These are phyloP conservation scores for Neurospora terricola DNA, from an alignment of 495 filamentous ascomycete genomes.

Conservation along the genomic window DNA sequence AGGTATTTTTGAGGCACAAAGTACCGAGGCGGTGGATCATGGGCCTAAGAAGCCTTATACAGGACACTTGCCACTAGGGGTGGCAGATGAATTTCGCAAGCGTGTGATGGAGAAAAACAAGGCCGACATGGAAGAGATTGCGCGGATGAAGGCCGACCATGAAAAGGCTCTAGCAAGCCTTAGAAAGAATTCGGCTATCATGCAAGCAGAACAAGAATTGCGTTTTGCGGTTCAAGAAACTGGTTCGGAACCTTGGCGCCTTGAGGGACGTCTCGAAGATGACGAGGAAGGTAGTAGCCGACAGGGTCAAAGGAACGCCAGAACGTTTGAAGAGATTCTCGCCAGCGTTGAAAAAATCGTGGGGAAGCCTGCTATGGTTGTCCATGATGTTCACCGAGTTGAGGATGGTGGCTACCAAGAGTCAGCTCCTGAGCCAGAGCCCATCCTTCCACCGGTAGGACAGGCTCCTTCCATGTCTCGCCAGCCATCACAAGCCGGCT, in stretches of 20 bases:
- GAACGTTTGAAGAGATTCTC: slow-evolving; percentile 51
- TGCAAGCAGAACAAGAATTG: slow-evolving; percentile 53
- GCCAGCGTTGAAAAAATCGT: slow-evolving; percentile 46
- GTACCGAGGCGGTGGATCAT: slow-evolving; percentile 48
- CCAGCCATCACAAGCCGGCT: slow-evolving; percentile 37
- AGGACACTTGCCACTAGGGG: slow-evolving; percentile 52
- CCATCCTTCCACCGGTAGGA: slow-evolving; percentile 1
- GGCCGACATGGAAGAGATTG: slow-evolving; percentile 65
- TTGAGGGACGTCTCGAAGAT: slow-evolving; percentile 52
- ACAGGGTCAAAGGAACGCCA: slow-evolving; percentile 36
- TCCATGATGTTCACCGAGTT: slow-evolving; percentile 55
- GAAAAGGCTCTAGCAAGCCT: slow-evolving; percentile 63
- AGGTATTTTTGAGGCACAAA: slow-evolving; percentile 54
- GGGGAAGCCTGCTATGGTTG: slow-evolving; percentile 44
- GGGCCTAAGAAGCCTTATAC: slow-evolving; percentile 40
- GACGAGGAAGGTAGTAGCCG: slow-evolving; percentile 35
- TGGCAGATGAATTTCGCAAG: slow-evolving; percentile 68
- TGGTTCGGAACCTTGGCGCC: slow-evolving; percentile 50
- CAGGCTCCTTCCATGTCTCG: slow-evolving; percentile 27
- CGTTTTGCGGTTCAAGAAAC: slow-evolving; percentile 45
- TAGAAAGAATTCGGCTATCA: slow-evolving; percentile 52
- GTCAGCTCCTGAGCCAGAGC: slow-evolving; percentile 41
- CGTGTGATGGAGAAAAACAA: slow-evolving; percentile 55
- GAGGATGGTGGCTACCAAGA: slow-evolving; percentile 62
- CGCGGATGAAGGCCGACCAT: slow-evolving; percentile 71